Evolutionary conservation across 2,329 filamentous ascomycete species (phyloP).

Genomic region (Cordyceps pruinosa): DNA sequence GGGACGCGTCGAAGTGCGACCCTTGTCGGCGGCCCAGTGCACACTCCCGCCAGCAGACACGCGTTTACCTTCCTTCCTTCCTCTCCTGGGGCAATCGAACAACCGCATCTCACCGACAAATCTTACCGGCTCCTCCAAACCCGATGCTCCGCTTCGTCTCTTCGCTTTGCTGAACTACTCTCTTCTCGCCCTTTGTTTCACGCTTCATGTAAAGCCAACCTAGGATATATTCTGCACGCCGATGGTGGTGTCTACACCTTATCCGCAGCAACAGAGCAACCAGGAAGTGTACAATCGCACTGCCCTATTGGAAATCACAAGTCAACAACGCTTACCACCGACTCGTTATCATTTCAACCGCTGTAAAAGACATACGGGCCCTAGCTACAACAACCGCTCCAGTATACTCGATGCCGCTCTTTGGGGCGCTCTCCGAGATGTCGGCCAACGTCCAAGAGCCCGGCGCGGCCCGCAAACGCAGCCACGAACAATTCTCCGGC

Average conservation of each 20-base stretch:
- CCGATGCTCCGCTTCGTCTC: not conserved
- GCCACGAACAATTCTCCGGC: constrained; percentile 38
- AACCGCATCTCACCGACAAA: not conserved
- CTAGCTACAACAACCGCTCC: not conserved
- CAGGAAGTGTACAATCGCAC: not conserved
- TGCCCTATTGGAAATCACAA: not conserved
- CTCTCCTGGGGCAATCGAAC: not conserved
- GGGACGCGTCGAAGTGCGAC: constrained; percentile 8
- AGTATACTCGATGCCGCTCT: constrained; percentile 38
- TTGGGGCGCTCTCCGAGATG: constrained; percentile 38
- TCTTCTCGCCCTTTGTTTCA: too few relatives aligned
- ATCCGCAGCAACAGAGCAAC: not conserved
- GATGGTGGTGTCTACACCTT: not conserved
- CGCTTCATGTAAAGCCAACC: not conserved
- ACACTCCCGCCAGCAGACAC: not conserved
- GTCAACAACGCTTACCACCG: not conserved
- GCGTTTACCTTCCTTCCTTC: not conserved
- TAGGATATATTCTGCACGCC: not conserved
- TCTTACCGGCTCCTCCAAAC: not conserved
- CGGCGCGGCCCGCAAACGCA: constrained; percentile 36
- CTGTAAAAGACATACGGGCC: not conserved
- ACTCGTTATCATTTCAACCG: not conserved
- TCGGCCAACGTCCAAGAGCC: constrained; percentile 42
- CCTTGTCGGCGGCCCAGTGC: not conserved
- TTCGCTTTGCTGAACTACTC: not conserved